A percentile compares a stretch with the other conserved stretches of the same genome.
These are phyloP conservation scores for Dianthus caryophyllus DNA, from an alignment of 148 eudicot genomes.

Conservation along the genomic window DNA sequence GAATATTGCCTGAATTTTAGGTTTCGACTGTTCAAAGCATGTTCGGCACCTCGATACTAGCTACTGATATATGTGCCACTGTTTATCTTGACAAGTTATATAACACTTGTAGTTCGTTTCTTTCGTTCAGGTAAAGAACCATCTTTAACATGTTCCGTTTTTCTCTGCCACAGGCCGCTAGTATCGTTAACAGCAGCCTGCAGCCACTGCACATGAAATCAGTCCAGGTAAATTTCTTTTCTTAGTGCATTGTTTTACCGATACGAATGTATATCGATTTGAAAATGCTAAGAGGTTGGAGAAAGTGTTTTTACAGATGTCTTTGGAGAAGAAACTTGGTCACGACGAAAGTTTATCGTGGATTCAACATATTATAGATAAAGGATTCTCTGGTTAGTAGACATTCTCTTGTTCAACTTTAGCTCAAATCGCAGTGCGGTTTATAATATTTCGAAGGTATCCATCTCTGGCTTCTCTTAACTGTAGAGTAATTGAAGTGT, in stretches of 20 bases:
- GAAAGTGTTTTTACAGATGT: conserved; percentile 20
- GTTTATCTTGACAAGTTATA: neutral
- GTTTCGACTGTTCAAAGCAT: neutral
- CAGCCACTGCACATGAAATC: conserved; percentile 38
- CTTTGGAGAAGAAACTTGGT: conserved; percentile 32
- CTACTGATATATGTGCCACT: no score
- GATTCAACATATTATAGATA: conserved; percentile 29
- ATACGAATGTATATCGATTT: neutral
- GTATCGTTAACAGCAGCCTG: conserved; percentile 35
- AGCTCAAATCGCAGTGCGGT: neutral
- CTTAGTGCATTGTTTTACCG: neutral
- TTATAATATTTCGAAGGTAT: neutral
- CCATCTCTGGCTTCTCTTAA: neutral
- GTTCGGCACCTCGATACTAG: no score
- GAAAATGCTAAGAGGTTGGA: neutral
- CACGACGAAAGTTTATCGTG: conserved; percentile 31
- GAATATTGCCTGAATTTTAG: neutral
- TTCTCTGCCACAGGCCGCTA: conserved; percentile 30
- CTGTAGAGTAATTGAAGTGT: neutral
- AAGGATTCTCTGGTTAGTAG: conserved; percentile 37
- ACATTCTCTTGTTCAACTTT: neutral
- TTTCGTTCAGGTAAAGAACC: neutral
- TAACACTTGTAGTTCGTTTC: neutral
- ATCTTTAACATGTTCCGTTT: neutral
- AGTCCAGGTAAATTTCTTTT: conserved; percentile 31